Percentiles rank a stretch among this genome's conserved stretches.
Conservation (phyloP, 1,284 basidiomycete genomes). For the Heterobasidion occidentale region DNA sequence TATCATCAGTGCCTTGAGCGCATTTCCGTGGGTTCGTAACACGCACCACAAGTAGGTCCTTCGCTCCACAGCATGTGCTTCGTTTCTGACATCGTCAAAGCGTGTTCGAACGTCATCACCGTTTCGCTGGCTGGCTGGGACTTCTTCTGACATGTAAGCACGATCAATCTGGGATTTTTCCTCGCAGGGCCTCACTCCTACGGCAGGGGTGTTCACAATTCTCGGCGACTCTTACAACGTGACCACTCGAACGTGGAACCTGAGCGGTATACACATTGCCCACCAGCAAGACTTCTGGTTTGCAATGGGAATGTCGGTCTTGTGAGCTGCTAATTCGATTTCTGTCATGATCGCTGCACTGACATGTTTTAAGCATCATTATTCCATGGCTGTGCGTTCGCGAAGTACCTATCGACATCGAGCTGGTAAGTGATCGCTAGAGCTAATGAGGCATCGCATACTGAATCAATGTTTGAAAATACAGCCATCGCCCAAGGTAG, state of each 20-base stretch:
- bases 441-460: background rate
- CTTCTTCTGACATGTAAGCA: slow-evolving; percentile 49
- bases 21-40: slow-evolving; percentile 69
- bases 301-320: slow-evolving; percentile 60
- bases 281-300: slow-evolving; percentile 73
- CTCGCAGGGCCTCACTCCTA: background rate
- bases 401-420: slow-evolving; percentile 64
- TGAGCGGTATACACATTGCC: slow-evolving; percentile 43
- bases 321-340: slow-evolving; percentile 35
- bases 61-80: background rate
- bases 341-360: background rate
- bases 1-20: slow-evolving; percentile 47
- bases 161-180: background rate
- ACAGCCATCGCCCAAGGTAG: slow-evolving; percentile 55
- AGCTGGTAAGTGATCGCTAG: slow-evolving; percentile 45
- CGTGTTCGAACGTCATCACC: slow-evolving; percentile 68
- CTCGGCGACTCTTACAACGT: slow-evolving; percentile 54
- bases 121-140: slow-evolving; percentile 68
- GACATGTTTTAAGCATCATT: slow-evolving; percentile 35
- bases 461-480: background rate
- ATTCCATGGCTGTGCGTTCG: slow-evolving; percentile 73
- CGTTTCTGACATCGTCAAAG: slow-evolving; percentile 23
- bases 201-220: slow-evolving; percentile 57
- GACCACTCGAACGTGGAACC: slow-evolving; percentile 44
- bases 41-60: slow-evolving; percentile 64